Conservation (phyloP, 768 basidiomycete genomes). For the Gautieria morchelliformis region DNA sequence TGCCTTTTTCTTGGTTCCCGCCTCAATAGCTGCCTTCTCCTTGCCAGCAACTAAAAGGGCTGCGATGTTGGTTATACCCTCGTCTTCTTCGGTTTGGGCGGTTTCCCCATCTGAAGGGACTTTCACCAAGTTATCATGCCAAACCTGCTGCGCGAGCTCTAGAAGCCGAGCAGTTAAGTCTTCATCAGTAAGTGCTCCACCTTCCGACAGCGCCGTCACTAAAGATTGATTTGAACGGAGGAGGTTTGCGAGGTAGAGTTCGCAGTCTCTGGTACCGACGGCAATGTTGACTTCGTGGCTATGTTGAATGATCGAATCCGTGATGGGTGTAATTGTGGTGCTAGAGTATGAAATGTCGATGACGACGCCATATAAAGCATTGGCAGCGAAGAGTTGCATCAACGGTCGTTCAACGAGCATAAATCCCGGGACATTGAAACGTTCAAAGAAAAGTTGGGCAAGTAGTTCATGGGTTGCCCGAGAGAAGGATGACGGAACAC, state of each 20-base stretch:
- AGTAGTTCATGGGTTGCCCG: conserved; percentile 60
- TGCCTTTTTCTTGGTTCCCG: conserved; percentile 69
- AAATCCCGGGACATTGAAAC: conserved; percentile 82
- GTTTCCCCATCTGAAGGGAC: conserved; percentile 70
- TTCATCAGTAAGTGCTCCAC: conserved; percentile 33
- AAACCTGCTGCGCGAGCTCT: conserved; percentile 56
- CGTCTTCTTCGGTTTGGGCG: conserved; percentile 53
- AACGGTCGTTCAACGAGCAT: conserved; percentile 75
- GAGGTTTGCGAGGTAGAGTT: conserved; percentile 65
- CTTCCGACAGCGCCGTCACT: conserved; percentile 36
- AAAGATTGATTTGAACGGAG: conserved; percentile 61
- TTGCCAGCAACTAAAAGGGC: conserved; percentile 86
- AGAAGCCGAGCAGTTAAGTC: conserved; percentile 42
- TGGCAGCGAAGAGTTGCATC: conserved; percentile 73
- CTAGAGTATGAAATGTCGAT: conserved; percentile 72
- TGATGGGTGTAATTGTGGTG: conserved; percentile 71
- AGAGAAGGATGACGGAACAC: conserved; percentile 55
- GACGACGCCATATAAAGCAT: conserved; percentile 61
- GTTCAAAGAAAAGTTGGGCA: conserved; percentile 84
- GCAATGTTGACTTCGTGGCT: conserved; percentile 44
- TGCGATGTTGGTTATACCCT: conserved; percentile 83
- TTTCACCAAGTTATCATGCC: conserved; percentile 56
- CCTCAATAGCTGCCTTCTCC: conserved; percentile 82
- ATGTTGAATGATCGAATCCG: conserved; percentile 59
- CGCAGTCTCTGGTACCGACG: conserved; percentile 64